Conservation (phyloP, 805 yeast genomes). For the Metschnikowia corniflorae region DNA sequence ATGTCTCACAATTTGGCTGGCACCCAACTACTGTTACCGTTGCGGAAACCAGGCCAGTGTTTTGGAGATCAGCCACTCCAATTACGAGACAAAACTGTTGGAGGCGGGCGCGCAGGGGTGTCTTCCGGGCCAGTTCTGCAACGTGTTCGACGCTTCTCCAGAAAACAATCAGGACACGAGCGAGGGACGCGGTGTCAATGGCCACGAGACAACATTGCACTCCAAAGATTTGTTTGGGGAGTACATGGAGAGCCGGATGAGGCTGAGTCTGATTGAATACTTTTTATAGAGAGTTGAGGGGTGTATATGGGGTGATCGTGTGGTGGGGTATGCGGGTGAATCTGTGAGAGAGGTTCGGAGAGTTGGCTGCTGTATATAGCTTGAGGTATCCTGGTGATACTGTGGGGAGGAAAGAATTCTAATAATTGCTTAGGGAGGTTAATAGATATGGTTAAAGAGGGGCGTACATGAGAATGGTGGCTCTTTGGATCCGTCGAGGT, state of each 20-base stretch:
- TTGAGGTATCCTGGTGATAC: too few relatives aligned
- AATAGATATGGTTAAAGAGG: too few relatives aligned
- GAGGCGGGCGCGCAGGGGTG: slow-evolving; percentile 22
- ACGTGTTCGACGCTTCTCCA: slow-evolving; percentile 96
- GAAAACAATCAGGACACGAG: slow-evolving; percentile 68
- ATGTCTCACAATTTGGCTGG: slow-evolving; percentile 96
- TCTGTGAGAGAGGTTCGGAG: too few relatives aligned
- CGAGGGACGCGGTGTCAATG: slow-evolving; percentile 40
- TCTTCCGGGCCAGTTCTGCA: slow-evolving; percentile 63
- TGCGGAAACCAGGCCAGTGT: slow-evolving; percentile 98
- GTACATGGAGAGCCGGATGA: slow-evolving; percentile 26
- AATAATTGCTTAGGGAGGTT: too few relatives aligned
- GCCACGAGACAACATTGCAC: slow-evolving; percentile 16
- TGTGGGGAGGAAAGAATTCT: too few relatives aligned
- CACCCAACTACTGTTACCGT: slow-evolving; percentile 95
- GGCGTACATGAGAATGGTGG: too few relatives aligned
- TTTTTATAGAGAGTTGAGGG: slow-evolving; percentile 43
- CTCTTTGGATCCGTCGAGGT: too few relatives aligned
- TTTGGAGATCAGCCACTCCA: slow-evolving; percentile 65
- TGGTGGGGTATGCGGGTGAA: too few relatives aligned
- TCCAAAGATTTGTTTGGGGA: slow-evolving; percentile 24
- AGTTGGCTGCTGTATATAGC: too few relatives aligned
- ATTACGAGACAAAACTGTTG: slow-evolving; percentile 30
- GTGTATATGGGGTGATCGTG: too few relatives aligned
- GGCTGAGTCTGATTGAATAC: slow-evolving; percentile 47